Percentiles rank a stretch among this genome's conserved stretches.
Conservation (phyloP, 768 basidiomycete species). For the Mycena indigotica region DNA sequence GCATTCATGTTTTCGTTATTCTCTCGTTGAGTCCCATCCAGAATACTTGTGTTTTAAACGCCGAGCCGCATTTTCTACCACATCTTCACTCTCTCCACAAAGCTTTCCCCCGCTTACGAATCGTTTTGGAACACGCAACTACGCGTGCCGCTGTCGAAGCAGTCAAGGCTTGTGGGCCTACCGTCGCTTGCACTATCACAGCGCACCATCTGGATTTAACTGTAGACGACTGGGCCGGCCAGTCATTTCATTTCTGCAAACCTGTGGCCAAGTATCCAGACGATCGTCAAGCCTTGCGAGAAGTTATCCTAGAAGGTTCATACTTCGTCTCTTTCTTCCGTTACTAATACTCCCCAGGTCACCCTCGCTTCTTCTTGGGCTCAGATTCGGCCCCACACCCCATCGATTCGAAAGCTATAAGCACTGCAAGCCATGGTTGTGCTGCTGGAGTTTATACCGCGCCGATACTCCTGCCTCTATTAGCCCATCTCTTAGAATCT, state of each 20-base stretch:
- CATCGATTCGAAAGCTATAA: constrained; percentile 62
- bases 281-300: constrained; percentile 80
- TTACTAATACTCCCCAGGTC: constrained; percentile 49
- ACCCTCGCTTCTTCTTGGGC: constrained; percentile 95
- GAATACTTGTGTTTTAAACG: constrained; percentile 93
- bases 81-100: constrained; percentile 82
- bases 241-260: constrained; percentile 96
- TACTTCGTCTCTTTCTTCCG: neutral
- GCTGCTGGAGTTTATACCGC: constrained; percentile 97
- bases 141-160: constrained; percentile 88
- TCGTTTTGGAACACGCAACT: constrained; percentile 97
- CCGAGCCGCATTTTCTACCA: constrained; percentile 85
- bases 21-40: constrained; percentile 30
- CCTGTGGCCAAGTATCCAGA: constrained; percentile 96
- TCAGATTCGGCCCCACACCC: constrained; percentile 97
- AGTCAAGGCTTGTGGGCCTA: constrained; percentile 75
- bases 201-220: constrained; percentile 94
- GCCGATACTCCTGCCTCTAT: constrained; percentile 86
- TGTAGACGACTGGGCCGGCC: constrained; percentile 96
- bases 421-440: constrained; percentile 72
- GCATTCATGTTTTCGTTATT: constrained; percentile 33
- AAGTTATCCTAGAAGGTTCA: constrained; percentile 75
- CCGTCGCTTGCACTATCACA: constrained; percentile 95
- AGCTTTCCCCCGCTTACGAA: constrained; percentile 85
- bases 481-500: constrained; percentile 85